phyloP scores from a whole-genome alignment of 2,329 filamentous ascomycete genomes.

The Botrytis fabae region DNA sequence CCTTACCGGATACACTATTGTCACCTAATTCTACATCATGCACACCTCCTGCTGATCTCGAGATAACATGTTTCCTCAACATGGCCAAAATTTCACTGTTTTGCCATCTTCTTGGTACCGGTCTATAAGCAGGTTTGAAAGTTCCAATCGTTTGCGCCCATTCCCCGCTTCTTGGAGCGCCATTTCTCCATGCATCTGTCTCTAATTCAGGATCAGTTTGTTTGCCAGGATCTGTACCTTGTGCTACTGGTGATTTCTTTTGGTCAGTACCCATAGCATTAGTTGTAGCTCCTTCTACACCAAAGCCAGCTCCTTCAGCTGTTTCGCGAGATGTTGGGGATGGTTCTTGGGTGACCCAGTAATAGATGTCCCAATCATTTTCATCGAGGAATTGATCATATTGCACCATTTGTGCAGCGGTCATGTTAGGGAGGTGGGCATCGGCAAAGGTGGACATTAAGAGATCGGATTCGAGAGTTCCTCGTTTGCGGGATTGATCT shows the following conservation, averaged over 20 bases:
- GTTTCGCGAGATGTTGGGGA: constrained; percentile 57
- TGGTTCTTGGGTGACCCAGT: constrained; percentile 92
- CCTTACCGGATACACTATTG: constrained; percentile 35
- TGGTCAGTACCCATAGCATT: constrained; percentile 20
- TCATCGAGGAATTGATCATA: constrained; percentile 96
- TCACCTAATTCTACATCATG: constrained; percentile 31
- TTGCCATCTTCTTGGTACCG: constrained; percentile 83
- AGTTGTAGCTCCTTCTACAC: constrained; percentile 29
- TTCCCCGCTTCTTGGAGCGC: constrained; percentile 61
- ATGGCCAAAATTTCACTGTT: constrained; percentile 75
- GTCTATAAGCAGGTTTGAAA: constrained; percentile 90
- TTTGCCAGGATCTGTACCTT: constrained; percentile 31
- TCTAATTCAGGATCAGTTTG: constrained; percentile 33
- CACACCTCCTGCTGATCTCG: constrained; percentile 62
- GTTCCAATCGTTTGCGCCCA: constrained; percentile 97
- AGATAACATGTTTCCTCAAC: constrained; percentile 77
- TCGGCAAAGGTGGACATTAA: constrained; percentile 95
- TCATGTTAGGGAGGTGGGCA: constrained; percentile 73
- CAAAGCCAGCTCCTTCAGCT: constrained; percentile 52
- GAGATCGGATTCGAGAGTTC: constrained; percentile 92
- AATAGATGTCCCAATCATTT: constrained; percentile 99
- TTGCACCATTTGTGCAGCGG: constrained; percentile 68
- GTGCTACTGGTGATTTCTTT: constrained; percentile 27
- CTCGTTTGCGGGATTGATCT: constrained; percentile 97
- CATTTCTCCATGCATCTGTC: constrained; percentile 41